These are phyloP conservation scores for Gracilaria gracilis DNA, from an alignment of 23 red algal genomes.

Conservation along the genomic window DNA sequence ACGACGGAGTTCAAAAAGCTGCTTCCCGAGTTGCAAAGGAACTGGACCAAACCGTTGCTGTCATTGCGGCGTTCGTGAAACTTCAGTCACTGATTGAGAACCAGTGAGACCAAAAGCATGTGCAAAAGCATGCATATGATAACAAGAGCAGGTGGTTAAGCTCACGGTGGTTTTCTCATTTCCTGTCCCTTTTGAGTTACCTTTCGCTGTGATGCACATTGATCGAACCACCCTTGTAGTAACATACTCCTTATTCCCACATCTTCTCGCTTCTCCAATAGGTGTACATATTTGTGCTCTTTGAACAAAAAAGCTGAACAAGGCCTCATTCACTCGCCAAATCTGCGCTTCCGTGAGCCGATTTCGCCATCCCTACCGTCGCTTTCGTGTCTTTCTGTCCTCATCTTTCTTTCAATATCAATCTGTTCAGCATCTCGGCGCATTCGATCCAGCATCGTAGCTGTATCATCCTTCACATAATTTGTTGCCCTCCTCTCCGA, in stretches of 20 bases:
- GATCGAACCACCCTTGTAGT: too few relatives aligned
- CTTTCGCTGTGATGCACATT: too few relatives aligned
- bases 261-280: neutral
- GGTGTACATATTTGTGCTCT: neutral
- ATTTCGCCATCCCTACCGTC: neutral
- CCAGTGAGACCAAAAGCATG: neutral
- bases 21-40: conserved; percentile 39
- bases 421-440: conserved; percentile 5
- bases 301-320: neutral
- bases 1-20: conserved; percentile 53
- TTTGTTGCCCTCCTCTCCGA: neutral
- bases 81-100: conserved; percentile 23
- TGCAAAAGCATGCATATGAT: neutral
- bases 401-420: conserved; percentile 9
- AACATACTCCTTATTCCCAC: too few relatives aligned
- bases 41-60: conserved; percentile 54
- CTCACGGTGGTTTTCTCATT: too few relatives aligned
- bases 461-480: neutral
- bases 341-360: conserved; percentile 1
- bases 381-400: neutral
- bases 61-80: conserved; percentile 61
- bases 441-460: conserved; percentile 7
- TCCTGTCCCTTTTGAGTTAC: too few relatives aligned
- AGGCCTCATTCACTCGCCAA: neutral
- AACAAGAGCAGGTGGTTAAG: too few relatives aligned